Conservation (phyloP, 2,329 filamentous ascomycete species). For the Cercospora janseana region DNA sequence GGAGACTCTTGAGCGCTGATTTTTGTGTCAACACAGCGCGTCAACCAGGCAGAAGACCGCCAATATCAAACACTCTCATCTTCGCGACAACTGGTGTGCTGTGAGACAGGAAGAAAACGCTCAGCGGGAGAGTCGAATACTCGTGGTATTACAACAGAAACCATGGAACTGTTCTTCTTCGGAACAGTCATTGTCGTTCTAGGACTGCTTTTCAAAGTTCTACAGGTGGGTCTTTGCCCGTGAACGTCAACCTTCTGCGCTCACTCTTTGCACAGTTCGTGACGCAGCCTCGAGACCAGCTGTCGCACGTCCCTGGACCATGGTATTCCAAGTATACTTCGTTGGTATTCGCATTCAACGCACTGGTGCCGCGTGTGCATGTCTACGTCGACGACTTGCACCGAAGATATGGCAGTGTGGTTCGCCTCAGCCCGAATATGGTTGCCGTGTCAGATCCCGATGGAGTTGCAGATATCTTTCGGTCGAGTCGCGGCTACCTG, state of each 20-base stretch:
- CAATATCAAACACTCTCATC: no score
- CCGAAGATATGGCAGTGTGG: constrained; percentile 32
- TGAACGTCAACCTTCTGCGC: not conserved
- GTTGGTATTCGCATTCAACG: constrained; percentile 18
- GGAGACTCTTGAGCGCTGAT: no score
- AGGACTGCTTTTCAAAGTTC: constrained; percentile 9
- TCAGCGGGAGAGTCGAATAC: no score
- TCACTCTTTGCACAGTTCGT: constrained; percentile 3
- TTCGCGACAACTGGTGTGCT: no score
- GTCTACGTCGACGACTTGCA: constrained; percentile 42
- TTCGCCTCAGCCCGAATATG: constrained; percentile 31
- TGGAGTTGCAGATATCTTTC: constrained; percentile 25
- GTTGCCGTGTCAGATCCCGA: constrained; percentile 31
- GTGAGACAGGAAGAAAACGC: no score
- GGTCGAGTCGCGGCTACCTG: constrained; percentile 27
- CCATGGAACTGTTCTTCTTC: constrained; percentile 13
- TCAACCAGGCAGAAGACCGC: no score
- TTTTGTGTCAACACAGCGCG: no score
- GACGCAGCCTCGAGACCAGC: constrained; percentile 10
- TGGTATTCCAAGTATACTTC: constrained; percentile 25
- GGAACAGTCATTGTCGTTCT: constrained; percentile 4
- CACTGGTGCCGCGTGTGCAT: constrained; percentile 19
- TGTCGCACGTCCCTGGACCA: constrained; percentile 23
- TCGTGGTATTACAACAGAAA: no score
- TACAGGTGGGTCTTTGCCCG: constrained; percentile 4